Evolutionary conservation across 495 filamentous ascomycete species (phyloP).

Genomic region (Aspergillus incahuasiensis): DNA sequence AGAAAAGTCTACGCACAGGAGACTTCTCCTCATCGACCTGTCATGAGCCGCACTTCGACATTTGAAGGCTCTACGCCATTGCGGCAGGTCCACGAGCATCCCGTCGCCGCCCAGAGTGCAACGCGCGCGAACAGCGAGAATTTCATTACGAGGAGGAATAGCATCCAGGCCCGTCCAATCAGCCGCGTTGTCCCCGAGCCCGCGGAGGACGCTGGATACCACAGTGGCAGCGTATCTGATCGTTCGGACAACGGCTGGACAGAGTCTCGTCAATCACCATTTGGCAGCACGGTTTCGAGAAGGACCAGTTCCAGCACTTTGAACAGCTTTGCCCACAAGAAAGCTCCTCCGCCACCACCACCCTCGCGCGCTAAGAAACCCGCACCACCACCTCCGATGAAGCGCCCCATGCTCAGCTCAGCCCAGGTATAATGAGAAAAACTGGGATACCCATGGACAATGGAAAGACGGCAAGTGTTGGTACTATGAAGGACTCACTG

Average conservation of each 20-base stretch:
- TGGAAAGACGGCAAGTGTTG: not conserved
- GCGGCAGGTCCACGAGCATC: constrained; percentile 38
- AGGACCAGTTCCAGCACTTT: constrained; percentile 48
- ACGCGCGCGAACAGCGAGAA: constrained; percentile 58
- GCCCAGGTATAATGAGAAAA: constrained; percentile 19
- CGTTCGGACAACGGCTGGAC: constrained; percentile 49
- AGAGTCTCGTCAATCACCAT: constrained; percentile 59
- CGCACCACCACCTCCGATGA: constrained; percentile 57
- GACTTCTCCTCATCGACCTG: constrained; percentile 33
- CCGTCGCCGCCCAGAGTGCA: constrained; percentile 42
- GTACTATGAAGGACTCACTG: not conserved
- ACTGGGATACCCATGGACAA: not conserved
- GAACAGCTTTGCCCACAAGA: constrained; percentile 49
- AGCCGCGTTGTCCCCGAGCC: constrained; percentile 46
- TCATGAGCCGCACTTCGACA: constrained; percentile 44
- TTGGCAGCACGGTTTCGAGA: constrained; percentile 55
- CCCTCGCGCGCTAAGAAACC: constrained; percentile 76
- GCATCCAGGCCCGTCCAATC: constrained; percentile 39
- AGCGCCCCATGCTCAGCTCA: constrained; percentile 37
- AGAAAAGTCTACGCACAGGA: constrained; percentile 27
- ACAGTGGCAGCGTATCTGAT: constrained; percentile 56
- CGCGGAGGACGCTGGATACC: constrained; percentile 54
- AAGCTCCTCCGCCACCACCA: constrained; percentile 75
- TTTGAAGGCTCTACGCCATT: constrained; percentile 56
- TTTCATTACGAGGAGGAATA: constrained; percentile 36